Percentiles rank a stretch among this genome's conserved stretches.
Evolutionary conservation across 2,329 filamentous ascomycete species (phyloP).

Genomic region (Fusarium nygamai): DNA sequence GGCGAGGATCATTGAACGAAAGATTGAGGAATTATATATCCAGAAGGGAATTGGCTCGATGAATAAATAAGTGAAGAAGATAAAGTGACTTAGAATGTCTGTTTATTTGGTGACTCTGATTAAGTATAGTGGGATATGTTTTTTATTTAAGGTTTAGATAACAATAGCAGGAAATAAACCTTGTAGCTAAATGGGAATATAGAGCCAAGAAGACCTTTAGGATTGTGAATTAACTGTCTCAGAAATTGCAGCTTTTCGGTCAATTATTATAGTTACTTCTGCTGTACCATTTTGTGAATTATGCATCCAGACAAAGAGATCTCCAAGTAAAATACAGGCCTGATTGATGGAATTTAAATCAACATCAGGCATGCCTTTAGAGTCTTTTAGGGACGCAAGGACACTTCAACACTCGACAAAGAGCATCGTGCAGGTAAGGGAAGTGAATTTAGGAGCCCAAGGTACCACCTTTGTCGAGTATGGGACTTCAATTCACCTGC

Average conservation of each 20-base stretch:
- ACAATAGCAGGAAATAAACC: neutral
- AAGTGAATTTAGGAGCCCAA: accelerated
- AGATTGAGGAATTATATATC: neutral
- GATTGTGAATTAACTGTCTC: too few relatives aligned
- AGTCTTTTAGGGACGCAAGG: accelerated
- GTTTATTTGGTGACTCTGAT: accelerated
- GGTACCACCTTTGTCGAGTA: accelerated
- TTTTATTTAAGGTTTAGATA: neutral
- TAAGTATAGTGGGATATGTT: neutral
- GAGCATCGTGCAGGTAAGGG: accelerated
- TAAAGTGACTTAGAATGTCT: neutral
- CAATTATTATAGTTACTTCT: accelerated
- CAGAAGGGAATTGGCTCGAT: neutral
- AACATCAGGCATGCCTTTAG: too few relatives aligned
- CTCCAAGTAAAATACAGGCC: accelerated
- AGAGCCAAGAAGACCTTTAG: neutral
- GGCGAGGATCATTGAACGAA: neutral
- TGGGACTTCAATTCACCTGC: neutral
- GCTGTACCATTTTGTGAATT: neutral
- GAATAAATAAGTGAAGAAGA: neutral
- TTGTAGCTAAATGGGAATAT: neutral
- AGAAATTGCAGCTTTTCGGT: neutral
- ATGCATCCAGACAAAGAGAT: accelerated
- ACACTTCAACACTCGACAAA: neutral
- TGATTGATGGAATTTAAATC: accelerated